These are phyloP conservation scores for Fraxinus dipetala DNA, from an alignment of 305 asterid species.

Conservation along the genomic window DNA sequence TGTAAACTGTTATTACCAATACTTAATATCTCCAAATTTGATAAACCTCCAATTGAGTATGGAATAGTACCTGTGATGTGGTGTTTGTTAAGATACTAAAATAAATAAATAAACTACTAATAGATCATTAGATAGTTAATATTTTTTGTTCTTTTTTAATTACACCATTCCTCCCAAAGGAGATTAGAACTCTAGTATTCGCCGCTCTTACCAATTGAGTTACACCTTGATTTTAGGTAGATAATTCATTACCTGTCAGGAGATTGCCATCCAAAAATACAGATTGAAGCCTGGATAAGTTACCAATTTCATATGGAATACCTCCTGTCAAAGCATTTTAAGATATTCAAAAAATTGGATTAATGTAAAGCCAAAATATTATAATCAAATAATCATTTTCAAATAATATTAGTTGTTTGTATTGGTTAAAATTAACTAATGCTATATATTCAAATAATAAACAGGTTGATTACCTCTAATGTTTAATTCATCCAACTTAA, in stretches of 20 bases:
- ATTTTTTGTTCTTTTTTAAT: no score
- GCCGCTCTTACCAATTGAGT: no score
- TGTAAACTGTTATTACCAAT: neutral
- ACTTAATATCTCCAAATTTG: neutral
- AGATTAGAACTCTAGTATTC: no score
- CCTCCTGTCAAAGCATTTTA: slow-evolving; percentile 1
- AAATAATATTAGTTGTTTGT: no score
- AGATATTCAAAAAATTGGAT: neutral
- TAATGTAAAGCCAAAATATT: neutral
- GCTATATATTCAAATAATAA: no score
- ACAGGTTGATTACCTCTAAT: no score
- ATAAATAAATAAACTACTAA: neutral
- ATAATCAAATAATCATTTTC: no score
- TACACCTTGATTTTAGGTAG: no score
- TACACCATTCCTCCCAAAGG: no score
- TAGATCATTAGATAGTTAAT: no score
- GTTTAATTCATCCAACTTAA: no score
- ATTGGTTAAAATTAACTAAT: no score
- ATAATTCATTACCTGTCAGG: neutral
- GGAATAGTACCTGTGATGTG: slow-evolving; percentile 19
- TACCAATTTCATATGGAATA: neutral
- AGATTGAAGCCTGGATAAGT: neutral
- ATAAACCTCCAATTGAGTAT: slow-evolving; percentile 16
- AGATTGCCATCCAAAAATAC: neutral
- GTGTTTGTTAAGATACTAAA: neutral